phyloP scores from a whole-genome alignment of 1,284 basidiomycete species.

The Melampsora abietis-canadensis region DNA sequence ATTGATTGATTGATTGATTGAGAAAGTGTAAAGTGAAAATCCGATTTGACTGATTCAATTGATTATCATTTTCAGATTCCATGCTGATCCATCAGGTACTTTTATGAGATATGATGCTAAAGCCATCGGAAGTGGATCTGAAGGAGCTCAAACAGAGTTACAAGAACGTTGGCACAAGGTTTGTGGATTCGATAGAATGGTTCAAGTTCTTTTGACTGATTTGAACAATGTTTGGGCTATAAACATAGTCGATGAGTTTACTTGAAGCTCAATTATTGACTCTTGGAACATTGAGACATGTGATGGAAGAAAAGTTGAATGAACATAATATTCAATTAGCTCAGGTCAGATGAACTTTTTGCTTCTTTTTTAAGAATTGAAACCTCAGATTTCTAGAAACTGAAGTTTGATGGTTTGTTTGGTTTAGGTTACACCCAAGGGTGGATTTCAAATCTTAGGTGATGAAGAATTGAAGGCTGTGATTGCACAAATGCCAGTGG shows the following conservation, averaged over 20 bases:
- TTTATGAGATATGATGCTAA: conserved; percentile 97
- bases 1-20: neutral
- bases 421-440: conserved; percentile 66
- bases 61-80: conserved; percentile 63
- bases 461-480: conserved; percentile 72
- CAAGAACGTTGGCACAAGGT: conserved; percentile 98
- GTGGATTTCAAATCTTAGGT: conserved; percentile 78
- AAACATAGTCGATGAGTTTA: conserved; percentile 91
- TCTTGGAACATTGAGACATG: conserved; percentile 89
- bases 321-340: conserved; percentile 97
- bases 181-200: conserved; percentile 46
- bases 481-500: conserved; percentile 56
- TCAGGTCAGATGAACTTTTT: conserved; percentile 60
- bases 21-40: too few relatives aligned
- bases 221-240: too few relatives aligned
- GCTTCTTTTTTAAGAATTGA: too few relatives aligned
- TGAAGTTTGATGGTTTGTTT: conserved; percentile 1
- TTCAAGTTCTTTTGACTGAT: neutral
- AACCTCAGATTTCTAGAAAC: too few relatives aligned
- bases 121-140: conserved; percentile 95
- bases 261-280: conserved; percentile 82
- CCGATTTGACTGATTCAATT: conserved; percentile 15
- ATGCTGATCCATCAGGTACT: conserved; percentile 98
- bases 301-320: conserved; percentile 99
- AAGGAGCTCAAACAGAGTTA: conserved; percentile 92